These are phyloP conservation scores for Xylariaceae sp. DNA, from an alignment of 2,329 filamentous ascomycete genomes.

Conservation along the genomic window DNA sequence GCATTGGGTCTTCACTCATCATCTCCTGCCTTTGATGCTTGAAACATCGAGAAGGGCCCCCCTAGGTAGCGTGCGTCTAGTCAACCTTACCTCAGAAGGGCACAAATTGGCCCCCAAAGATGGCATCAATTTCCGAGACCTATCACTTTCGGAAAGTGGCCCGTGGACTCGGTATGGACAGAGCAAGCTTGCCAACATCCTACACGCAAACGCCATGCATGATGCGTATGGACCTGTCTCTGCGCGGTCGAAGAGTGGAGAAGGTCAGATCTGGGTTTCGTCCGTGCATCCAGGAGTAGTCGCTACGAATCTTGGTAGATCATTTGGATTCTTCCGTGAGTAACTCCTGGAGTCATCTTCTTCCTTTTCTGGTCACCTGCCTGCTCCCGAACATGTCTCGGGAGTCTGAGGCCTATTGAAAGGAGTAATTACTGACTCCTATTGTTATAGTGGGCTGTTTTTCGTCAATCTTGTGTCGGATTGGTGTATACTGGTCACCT, in stretches of 20 bases:
- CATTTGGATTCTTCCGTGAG: slow-evolving; percentile 12
- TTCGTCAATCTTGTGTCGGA: too few species aligned
- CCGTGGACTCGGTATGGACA: slow-evolving; percentile 38
- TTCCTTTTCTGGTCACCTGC: slow-evolving; percentile 13
- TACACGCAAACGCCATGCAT: slow-evolving; percentile 37
- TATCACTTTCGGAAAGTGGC: slow-evolving; percentile 17
- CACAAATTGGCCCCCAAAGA: slow-evolving; percentile 24
- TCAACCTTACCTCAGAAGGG: slow-evolving; percentile 29
- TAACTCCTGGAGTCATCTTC: slow-evolving; percentile 4
- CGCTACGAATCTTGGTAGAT: slow-evolving; percentile 26
- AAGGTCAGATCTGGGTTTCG: slow-evolving; percentile 37
- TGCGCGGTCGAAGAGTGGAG: slow-evolving; percentile 20
- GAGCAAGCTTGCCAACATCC: slow-evolving; percentile 43
- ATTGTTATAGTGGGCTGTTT: too few species aligned
- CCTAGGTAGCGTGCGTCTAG: slow-evolving; percentile 26
- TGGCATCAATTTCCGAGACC: slow-evolving; percentile 24
- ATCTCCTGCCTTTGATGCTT: slow-evolving; percentile 36
- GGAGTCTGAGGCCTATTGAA: too few species aligned
- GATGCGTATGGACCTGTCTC: slow-evolving; percentile 33
- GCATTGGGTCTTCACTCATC: slow-evolving; percentile 39
- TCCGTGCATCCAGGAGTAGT: slow-evolving; percentile 40
- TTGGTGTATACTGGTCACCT: slow-evolving; percentile 24
- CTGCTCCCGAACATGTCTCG: too few species aligned
- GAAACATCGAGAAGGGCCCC: slow-evolving; percentile 26
- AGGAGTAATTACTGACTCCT: too few species aligned